Percentiles rank a stretch among this genome's conserved stretches.
Evolutionary conservation across 176 grass and related monocot species (phyloP).

Genomic region (Oryza rufipogon): DNA sequence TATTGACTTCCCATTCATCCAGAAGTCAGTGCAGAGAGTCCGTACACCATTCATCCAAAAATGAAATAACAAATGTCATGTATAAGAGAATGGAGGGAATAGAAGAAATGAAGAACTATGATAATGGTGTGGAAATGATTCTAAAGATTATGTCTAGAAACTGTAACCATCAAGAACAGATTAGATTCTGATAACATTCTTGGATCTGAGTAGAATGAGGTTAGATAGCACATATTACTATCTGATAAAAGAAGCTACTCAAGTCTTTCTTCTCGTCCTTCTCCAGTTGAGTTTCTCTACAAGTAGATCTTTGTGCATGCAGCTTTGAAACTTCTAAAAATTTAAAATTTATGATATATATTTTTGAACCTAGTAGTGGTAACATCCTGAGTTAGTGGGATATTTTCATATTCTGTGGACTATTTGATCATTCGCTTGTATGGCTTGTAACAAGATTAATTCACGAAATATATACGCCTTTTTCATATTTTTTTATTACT

Average conservation of each 20-base stretch:
- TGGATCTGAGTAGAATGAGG: background rate
- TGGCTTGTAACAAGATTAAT: background rate
- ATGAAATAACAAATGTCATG: background rate
- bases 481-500: background rate
- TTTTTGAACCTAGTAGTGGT: background rate
- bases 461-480: background rate
- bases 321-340: background rate
- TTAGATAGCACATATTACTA: background rate
- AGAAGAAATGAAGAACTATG: background rate
- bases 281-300: background rate
- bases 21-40: background rate
- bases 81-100: no score
- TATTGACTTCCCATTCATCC: constrained; percentile 3
- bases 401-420: background rate
- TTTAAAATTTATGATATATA: background rate
- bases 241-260: background rate
- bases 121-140: background rate
- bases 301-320: background rate
- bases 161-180: background rate
- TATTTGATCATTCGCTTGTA: background rate
- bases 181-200: background rate
- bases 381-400: background rate
- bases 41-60: background rate
- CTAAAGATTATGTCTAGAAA: background rate
- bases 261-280: background rate